Evolutionary conservation across 768 basidiomycete genomes (phyloP), one percentile per base, ranked within the genome.

Genomic region (Mycena vulgaris): DNA sequence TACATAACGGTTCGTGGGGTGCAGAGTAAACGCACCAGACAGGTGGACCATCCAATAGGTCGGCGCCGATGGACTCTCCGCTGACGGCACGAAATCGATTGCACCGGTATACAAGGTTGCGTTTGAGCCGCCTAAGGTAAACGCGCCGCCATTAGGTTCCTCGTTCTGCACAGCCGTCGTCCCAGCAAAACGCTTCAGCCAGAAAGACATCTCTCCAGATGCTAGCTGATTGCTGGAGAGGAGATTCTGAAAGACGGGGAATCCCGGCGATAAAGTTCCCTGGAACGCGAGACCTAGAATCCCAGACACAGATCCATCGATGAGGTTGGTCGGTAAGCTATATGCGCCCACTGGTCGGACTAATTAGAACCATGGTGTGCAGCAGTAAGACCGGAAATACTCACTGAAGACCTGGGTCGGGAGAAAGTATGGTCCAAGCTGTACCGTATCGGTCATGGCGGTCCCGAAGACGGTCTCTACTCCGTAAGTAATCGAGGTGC

Each of bases 51-150:
- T 19, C 61, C 61, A 63, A n/a, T 25, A 39, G 21, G 42, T 45
- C 21, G 19, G 42, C 42, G n/a, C 28, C 35, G 27, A 27, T 21
- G 47, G 9, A 2, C n/a, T 21, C 3, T 45, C 47, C 5, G 47
- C 45, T 14, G 51, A 7, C 13, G 21, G 3, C 7, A 35, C 33
- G 35, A 19, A 63, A 5, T 51, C 35, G 35, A 63, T 52, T 16
- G 51, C 49, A 4, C 61, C 61, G 7, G 61, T 39, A 37, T 63
- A 63, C 14, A 49, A 25, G 21, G 49, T 28, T 8, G 61, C 19
- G 10, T 63, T 63, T 3, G 47, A 30, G 13, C 61, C 61, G 14
- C 61, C 61, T 11, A 63, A 48, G 3, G 61, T 63, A 25, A 63
- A 63, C 11, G 16, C 49, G 14, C 61, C 48, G 21, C 61, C 61